These are phyloP conservation scores for Echinosophora koreensis DNA, from an alignment of 306 rosid genomes.

Conservation along the genomic window DNA sequence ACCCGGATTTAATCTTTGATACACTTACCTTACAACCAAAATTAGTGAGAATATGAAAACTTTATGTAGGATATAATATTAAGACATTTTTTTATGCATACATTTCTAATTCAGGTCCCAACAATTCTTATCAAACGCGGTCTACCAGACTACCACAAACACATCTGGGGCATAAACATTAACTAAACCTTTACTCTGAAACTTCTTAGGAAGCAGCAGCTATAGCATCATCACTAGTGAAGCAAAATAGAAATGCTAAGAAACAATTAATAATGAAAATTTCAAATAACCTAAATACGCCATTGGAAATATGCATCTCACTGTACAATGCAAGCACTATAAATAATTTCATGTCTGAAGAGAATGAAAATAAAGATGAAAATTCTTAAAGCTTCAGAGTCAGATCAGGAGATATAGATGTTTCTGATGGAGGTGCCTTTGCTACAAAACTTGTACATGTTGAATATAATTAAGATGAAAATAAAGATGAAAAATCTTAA, in stretches of 20 bases:
- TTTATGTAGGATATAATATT: no score
- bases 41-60: no score
- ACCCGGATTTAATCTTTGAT: no score
- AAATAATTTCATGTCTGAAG: conserved; percentile 39
- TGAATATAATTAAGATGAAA: conserved; percentile 22
- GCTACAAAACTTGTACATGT: conserved; percentile 33
- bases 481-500: conserved; percentile 43
- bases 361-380: conserved; percentile 27
- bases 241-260: conserved; percentile 16
- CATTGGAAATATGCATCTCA: conserved; percentile 58
- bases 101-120: background rate
- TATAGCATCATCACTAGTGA: conserved; percentile 2
- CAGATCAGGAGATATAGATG: conserved; percentile 67
- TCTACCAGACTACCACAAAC: background rate
- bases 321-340: conserved; percentile 60
- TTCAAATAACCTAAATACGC: conserved; percentile 40
- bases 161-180: background rate
- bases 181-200: conserved; percentile 27
- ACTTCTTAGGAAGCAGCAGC: conserved; percentile 35
- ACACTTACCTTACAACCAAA: no score
- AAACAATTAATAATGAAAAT: conserved; percentile 35
- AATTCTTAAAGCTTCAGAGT: conserved; percentile 64
- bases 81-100: no score
- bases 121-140: background rate
- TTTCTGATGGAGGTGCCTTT: conserved; percentile 40